Conservation (phyloP, 2,329 filamentous ascomycete species). For the Cercospora citrullina region DNA sequence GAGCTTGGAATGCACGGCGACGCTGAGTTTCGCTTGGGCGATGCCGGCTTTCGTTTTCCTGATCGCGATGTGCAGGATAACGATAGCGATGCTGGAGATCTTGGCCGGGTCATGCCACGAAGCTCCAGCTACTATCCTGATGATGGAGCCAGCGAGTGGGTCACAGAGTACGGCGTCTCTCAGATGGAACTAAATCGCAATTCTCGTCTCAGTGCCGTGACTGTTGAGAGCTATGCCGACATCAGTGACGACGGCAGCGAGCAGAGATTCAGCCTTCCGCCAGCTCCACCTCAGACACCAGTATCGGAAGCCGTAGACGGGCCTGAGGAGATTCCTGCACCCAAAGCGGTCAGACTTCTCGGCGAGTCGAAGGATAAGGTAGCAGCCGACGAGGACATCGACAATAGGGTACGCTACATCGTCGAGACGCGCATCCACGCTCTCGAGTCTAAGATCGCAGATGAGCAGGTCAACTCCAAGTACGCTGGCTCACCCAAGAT, state of each 20-base stretch:
- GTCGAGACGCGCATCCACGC: slow-evolving; percentile 10
- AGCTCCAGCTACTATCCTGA: slow-evolving; percentile 24
- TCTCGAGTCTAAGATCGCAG: slow-evolving; percentile 16
- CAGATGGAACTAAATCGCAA: slow-evolving; percentile 8
- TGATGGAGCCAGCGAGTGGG: slow-evolving; percentile 17
- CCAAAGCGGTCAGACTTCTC: not conserved
- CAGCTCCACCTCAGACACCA: not conserved
- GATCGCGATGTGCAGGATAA: not conserved
- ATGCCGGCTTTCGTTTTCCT: slow-evolving; percentile 1
- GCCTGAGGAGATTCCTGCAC: not conserved
- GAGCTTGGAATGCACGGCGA: slow-evolving; percentile 8
- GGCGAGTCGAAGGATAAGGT: not conserved
- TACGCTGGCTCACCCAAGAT: slow-evolving; percentile 10
- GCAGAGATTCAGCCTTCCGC: slow-evolving; percentile 13
- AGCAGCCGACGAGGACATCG: not conserved
- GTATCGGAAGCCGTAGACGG: not conserved
- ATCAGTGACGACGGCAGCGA: slow-evolving; percentile 27
- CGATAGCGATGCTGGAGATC: slow-evolving; percentile 15
- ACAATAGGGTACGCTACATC: not conserved
- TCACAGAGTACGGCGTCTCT: slow-evolving; percentile 18
- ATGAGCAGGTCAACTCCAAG: slow-evolving; percentile 3
- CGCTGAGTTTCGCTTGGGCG: not conserved
- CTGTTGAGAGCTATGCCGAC: slow-evolving; percentile 29
- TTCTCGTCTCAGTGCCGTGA: slow-evolving; percentile 15
- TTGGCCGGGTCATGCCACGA: slow-evolving; percentile 11